phyloP scores from a whole-genome alignment of 345 rosid species.

The Rhodomyrtus tomentosa region DNA sequence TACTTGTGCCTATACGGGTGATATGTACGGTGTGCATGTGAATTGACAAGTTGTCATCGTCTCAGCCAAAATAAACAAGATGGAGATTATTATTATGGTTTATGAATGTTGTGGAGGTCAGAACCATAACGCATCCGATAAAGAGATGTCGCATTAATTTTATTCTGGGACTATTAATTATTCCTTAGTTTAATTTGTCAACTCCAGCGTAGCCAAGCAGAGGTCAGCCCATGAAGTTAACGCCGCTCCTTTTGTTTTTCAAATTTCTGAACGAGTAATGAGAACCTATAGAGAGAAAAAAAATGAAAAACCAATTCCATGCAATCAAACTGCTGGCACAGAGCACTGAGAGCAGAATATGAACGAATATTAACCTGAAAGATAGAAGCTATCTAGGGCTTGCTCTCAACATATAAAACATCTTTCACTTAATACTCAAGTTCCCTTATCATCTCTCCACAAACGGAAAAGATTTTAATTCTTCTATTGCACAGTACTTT shows the following conservation, averaged over 20 bases:
- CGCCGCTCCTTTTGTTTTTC: neutral
- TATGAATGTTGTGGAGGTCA: neutral
- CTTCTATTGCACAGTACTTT: no score
- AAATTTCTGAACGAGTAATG: no score
- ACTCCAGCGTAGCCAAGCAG: neutral
- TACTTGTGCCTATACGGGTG: neutral
- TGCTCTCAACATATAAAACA: no score
- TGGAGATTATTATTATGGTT: neutral
- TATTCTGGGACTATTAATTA: neutral
- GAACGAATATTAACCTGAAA: neutral
- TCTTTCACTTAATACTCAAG: no score
- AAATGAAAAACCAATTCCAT: no score
- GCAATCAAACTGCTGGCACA: neutral
- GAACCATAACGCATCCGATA: neutral
- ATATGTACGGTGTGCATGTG: slow-evolving; percentile 4
- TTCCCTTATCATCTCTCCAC: neutral
- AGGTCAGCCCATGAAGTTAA: neutral
- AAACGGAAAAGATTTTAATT: no score
- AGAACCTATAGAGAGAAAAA: no score
- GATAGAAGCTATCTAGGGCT: neutral
- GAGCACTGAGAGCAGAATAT: neutral
- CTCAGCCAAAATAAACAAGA: neutral
- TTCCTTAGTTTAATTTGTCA: neutral
- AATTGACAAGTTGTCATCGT: neutral
- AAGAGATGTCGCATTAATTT: neutral